A percentile compares a stretch with the other conserved stretches of the same genome.
Evolutionary conservation across 1,284 basidiomycete genomes (phyloP).

Genomic region (Golubevia sp.): DNA sequence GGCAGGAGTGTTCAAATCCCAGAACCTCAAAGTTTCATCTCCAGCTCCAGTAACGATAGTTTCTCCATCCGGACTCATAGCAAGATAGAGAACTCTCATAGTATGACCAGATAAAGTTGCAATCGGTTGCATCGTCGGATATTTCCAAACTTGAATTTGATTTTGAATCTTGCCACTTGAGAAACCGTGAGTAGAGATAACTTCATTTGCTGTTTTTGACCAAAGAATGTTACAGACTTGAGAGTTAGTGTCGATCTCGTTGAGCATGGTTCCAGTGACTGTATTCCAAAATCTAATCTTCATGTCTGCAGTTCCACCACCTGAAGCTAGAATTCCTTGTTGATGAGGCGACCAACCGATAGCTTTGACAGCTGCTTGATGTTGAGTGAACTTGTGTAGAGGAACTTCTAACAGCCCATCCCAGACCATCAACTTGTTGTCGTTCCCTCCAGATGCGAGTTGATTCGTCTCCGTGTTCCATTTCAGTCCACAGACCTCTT

Average conservation of each 20-base stretch:
- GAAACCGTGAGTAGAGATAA: slow-evolving; percentile 97
- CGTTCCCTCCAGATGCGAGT: slow-evolving; percentile 93
- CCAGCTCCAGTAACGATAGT: slow-evolving; percentile 98
- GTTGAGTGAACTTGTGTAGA: slow-evolving; percentile 91
- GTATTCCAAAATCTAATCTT: slow-evolving; percentile 98
- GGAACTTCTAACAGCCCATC: slow-evolving; percentile 70
- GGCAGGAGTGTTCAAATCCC: slow-evolving; percentile 65
- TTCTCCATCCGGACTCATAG: slow-evolving; percentile 92
- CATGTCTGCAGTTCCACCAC: slow-evolving; percentile 96
- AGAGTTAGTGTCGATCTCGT: slow-evolving; percentile 53
- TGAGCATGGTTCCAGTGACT: slow-evolving; percentile 77
- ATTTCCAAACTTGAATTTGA: slow-evolving; percentile 98
- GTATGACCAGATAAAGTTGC: slow-evolving; percentile 81
- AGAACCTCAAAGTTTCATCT: slow-evolving; percentile 92
- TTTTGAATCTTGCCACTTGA: slow-evolving; percentile 91
- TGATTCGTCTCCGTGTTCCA: slow-evolving; percentile 81
- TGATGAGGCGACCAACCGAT: slow-evolving; percentile 98
- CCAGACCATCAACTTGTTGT: slow-evolving; percentile 98
- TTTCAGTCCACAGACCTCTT: slow-evolving; percentile 94
- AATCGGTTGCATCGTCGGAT: slow-evolving; percentile 88
- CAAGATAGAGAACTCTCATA: slow-evolving; percentile 60
- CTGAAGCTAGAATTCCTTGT: slow-evolving; percentile 85
- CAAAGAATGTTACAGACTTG: slow-evolving; percentile 92
- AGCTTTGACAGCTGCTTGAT: slow-evolving; percentile 95
- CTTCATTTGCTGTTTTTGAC: slow-evolving; percentile 89